These are phyloP conservation scores for Colletotrichum eremochloae DNA, from an alignment of 2,329 filamentous ascomycete species.

Conservation along the genomic window DNA sequence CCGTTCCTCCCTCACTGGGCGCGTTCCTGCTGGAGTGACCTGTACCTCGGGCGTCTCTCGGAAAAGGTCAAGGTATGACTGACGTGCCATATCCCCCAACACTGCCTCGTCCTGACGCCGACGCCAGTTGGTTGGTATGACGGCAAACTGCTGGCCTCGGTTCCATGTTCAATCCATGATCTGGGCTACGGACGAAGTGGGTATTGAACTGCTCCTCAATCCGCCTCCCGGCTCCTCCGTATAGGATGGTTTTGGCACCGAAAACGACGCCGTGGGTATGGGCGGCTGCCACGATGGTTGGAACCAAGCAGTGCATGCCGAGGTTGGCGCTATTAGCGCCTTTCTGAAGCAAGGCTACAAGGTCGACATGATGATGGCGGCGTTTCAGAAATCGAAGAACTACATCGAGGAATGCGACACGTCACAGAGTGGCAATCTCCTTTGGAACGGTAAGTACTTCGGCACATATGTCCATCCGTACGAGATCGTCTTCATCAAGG, in stretches of 20 bases:
- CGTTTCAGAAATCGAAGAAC: slow-evolving; percentile 45
- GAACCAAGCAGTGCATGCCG: slow-evolving; percentile 48
- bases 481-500: slow-evolving; percentile 55
- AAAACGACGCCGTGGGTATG: slow-evolving; percentile 47
- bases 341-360: slow-evolving; percentile 50
- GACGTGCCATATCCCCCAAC: background rate
- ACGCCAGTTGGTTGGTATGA: slow-evolving; percentile 54
- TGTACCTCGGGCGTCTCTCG: slow-evolving; percentile 50
- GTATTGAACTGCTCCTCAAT: slow-evolving; percentile 53
- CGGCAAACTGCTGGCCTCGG: slow-evolving; percentile 51
- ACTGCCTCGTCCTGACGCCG: background rate
- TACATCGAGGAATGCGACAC: slow-evolving; percentile 39
- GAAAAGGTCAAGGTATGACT: slow-evolving; percentile 48
- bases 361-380: slow-evolving; percentile 52
- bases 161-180: slow-evolving; percentile 56
- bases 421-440: slow-evolving; percentile 45
- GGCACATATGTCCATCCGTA: slow-evolving; percentile 54
- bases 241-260: slow-evolving; percentile 46
- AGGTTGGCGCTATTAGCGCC: slow-evolving; percentile 49
- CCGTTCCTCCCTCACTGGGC: slow-evolving; percentile 55
- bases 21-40: slow-evolving; percentile 53
- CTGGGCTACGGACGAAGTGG: slow-evolving; percentile 54
- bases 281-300: slow-evolving; percentile 49
- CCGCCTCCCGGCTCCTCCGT: slow-evolving; percentile 42
- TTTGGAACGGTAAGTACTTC: slow-evolving; percentile 49